A percentile compares a stretch with the other conserved stretches of the same genome.
Conservation (phyloP, 192 early-diverging fungal species). For the Globomyces pollinis-pini region DNA sequence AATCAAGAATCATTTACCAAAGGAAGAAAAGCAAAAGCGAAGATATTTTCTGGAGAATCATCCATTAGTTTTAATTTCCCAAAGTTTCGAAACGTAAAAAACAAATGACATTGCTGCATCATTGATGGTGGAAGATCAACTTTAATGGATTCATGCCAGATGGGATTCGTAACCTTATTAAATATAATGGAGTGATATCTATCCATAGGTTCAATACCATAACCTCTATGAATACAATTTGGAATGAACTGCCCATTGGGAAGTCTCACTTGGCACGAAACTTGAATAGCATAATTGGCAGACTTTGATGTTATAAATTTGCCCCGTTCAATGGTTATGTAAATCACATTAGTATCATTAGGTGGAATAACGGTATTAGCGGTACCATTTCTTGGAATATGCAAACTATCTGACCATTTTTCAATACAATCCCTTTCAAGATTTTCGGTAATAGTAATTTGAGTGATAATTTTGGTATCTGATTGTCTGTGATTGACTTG, state of each 20-base stretch:
- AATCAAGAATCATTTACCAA: too few species aligned
- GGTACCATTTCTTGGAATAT: slow-evolving; percentile 1
- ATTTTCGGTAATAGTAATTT: too few species aligned
- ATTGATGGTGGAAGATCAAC: slow-evolving; percentile 45
- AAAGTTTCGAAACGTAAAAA: slow-evolving; percentile 50
- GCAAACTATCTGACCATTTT: too few species aligned
- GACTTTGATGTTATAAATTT: not conserved
- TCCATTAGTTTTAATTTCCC: too few species aligned
- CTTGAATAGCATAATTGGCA: slow-evolving; percentile 30
- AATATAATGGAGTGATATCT: slow-evolving; percentile 53
- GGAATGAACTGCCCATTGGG: slow-evolving; percentile 48
- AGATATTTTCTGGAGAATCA: slow-evolving; percentile 33
- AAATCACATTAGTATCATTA: slow-evolving; percentile 3
- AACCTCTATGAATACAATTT: slow-evolving; percentile 43
- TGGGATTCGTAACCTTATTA: slow-evolving; percentile 50
- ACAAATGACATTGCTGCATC: slow-evolving; percentile 55
- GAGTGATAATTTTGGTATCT: too few species aligned
- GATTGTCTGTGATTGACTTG: too few species aligned
- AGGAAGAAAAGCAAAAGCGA: slow-evolving; percentile 60
- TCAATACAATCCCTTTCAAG: too few species aligned
- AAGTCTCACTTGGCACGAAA: slow-evolving; percentile 47
- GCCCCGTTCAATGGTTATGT: slow-evolving; percentile 1
- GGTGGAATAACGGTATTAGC: not conserved
- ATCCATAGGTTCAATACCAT: slow-evolving; percentile 15
- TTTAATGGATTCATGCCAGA: slow-evolving; percentile 58